phyloP scores from a whole-genome alignment of 345 rosid species.

The Citrus reticulata region DNA sequence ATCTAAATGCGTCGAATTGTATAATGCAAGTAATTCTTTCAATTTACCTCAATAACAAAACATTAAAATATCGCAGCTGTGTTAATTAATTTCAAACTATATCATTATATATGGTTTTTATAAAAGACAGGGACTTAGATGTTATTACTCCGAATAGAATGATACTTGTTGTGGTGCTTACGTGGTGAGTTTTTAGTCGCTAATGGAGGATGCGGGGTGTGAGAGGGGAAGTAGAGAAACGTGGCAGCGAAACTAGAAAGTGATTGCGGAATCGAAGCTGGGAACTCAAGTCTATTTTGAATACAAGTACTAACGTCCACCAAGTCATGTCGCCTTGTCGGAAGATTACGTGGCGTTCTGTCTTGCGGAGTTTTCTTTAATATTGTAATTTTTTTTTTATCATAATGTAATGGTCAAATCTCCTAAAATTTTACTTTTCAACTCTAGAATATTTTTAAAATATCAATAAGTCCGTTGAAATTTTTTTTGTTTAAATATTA shows the following conservation, averaged over 20 bases:
- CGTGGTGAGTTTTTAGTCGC: conserved; percentile 4
- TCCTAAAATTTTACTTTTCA: not conserved
- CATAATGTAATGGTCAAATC: not conserved
- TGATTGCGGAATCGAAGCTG: conserved; percentile 13
- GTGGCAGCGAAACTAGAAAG: not conserved
- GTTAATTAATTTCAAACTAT: no score
- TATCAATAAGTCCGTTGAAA: no score
- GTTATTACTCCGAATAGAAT: no score
- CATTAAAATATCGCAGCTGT: no score
- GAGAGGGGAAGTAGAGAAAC: not conserved
- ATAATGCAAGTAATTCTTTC: no score
- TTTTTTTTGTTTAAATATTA: no score
- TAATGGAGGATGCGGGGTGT: not conserved
- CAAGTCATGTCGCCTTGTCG: conserved; percentile 5
- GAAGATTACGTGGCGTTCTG: conserved; percentile 10
- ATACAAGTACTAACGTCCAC: conserved; percentile 5
- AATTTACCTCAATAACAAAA: no score
- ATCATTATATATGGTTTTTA: no score
- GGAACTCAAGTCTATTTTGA: conserved; percentile 16
- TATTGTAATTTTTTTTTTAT: no score
- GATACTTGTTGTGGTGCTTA: not conserved
- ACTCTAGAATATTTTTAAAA: not conserved
- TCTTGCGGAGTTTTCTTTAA: not conserved
- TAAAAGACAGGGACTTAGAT: no score
- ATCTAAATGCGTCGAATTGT: no score